A percentile compares a stretch with the other conserved stretches of the same genome.
Evolutionary conservation across 192 early-diverging fungal species (phyloP).

Genomic region (Rhizophlyctis rosea): DNA sequence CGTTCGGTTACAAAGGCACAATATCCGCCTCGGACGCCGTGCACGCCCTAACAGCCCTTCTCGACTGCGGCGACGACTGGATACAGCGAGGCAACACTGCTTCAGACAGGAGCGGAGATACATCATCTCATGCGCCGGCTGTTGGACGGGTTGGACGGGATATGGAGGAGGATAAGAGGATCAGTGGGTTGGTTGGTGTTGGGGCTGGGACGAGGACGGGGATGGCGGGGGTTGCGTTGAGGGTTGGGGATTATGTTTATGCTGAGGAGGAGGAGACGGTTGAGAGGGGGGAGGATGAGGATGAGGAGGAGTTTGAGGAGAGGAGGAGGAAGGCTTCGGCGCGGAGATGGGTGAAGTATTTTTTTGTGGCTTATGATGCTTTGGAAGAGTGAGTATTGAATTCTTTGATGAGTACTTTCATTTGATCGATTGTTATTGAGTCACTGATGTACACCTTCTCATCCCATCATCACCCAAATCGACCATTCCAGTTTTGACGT

Average conservation of each 20-base stretch:
- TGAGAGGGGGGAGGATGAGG: conserved; percentile 24
- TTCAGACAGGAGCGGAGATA: neutral
- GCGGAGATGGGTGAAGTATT: conserved; percentile 68
- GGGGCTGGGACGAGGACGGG: conserved; percentile 44
- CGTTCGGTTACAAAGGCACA: conserved; percentile 62
- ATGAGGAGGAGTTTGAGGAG: conserved; percentile 28
- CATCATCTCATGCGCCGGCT: neutral
- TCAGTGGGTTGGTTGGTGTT: conserved; percentile 32
- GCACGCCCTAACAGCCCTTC: conserved; percentile 70
- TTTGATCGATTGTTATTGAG: neutral
- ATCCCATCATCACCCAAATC: conserved; percentile 9
- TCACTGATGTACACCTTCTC: neutral
- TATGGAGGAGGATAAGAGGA: conserved; percentile 4
- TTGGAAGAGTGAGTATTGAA: conserved; percentile 49
- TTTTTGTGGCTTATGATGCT: conserved; percentile 89
- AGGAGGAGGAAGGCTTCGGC: conserved; percentile 16
- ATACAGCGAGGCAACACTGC: conserved; percentile 29
- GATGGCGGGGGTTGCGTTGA: conserved; percentile 35
- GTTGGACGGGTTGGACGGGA: conserved; percentile 7
- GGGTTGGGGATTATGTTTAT: conserved; percentile 24
- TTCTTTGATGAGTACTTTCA: conserved; percentile 5
- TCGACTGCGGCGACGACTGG: conserved; percentile 56
- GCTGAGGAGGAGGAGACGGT: conserved; percentile 15
- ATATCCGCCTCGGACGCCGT: conserved; percentile 81
- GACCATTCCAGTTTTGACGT: conserved; percentile 37